Evolutionary conservation across 1,284 basidiomycete species (phyloP), one percentile per base, ranked within the genome.

Genomic region (Apiotrichum sp.): DNA sequence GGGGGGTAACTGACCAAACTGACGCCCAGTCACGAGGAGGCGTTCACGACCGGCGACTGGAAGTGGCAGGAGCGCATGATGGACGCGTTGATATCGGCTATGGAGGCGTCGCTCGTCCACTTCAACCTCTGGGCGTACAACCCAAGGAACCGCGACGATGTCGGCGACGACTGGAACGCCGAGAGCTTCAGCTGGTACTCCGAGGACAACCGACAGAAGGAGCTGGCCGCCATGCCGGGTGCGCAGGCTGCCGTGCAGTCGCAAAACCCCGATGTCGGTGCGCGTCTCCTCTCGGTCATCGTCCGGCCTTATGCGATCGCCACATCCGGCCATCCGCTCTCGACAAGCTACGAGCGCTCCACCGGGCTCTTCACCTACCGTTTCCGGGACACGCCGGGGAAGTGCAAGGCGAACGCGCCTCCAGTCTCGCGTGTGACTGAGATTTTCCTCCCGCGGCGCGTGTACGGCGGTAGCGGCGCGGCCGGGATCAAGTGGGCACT

Each of bases 41-140:
- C 88, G 0, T 87, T 93, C 67, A 65, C 71, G 47, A 82, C 83
- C 0, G 87, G 87, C 33, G 81, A 91, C 68, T 97, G 87, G 75
- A 81, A 75, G 32, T 89, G 84, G 86, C 90, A 93, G 65, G 69
- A 80, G 33, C 81, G 84, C 46, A 91, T 91, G 89, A 90, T 93
- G 87, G 90, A 93, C 65, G 87, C 88, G 0, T 79, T 93, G 80
- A 81, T 92, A 52, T 85, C 84, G 8, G 90, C 78, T 0, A 75
- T 93, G 9, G 90, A 93, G 67, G 78, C 79, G 7, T 82, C 83
- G 8, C 78, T 88, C 45, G 79, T 89, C 36, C 85, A 85, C 4
- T 93, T 89, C 77, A 90, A 87, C 3, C 76, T 97, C 29, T 97
- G 93, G 95, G 92, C 89, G 62, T 98, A 97, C 74, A 97, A 97